A percentile compares a stretch with the other conserved stretches of the same genome.
Conservation (phyloP, 345 rosid genomes). For the Geranium rotundifolium region DNA sequence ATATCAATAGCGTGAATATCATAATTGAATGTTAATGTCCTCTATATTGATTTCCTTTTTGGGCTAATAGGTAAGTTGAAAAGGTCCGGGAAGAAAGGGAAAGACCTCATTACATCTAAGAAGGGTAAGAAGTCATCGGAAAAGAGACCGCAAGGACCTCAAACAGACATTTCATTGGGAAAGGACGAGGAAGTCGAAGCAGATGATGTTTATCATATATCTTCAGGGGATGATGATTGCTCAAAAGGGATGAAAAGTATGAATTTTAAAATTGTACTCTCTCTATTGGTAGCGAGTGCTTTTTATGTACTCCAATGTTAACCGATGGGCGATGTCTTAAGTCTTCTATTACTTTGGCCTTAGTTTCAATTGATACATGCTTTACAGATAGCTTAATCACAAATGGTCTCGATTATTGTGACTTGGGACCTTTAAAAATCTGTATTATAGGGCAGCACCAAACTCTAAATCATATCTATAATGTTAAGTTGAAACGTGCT, state of each 20-base stretch:
- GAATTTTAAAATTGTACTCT: constrained; percentile 2
- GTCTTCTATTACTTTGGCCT: neutral
- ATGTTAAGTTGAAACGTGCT: too few species aligned
- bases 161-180: constrained; percentile 3
- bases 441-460: too few species aligned
- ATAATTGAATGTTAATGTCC: neutral
- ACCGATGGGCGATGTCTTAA: neutral
- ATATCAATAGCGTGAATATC: neutral
- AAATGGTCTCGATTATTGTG: too few species aligned
- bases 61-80: constrained; percentile 3
- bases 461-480: too few species aligned
- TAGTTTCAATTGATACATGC: too few species aligned
- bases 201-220: constrained; percentile 41
- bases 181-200: constrained; percentile 15
- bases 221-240: constrained; percentile 66
- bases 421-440: too few species aligned
- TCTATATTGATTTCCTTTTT: neutral
- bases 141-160: neutral
- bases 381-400: too few species aligned
- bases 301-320: neutral
- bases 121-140: neutral
- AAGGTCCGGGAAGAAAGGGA: constrained; percentile 1
- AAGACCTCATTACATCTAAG: neutral
- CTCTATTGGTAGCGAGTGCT: neutral
- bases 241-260: constrained; percentile 75